A percentile compares a stretch with the other conserved stretches of the same genome.
These are phyloP conservation scores for Cercospora zeae-maydis DNA, from an alignment of 2,329 filamentous ascomycete genomes.

Conservation along the genomic window DNA sequence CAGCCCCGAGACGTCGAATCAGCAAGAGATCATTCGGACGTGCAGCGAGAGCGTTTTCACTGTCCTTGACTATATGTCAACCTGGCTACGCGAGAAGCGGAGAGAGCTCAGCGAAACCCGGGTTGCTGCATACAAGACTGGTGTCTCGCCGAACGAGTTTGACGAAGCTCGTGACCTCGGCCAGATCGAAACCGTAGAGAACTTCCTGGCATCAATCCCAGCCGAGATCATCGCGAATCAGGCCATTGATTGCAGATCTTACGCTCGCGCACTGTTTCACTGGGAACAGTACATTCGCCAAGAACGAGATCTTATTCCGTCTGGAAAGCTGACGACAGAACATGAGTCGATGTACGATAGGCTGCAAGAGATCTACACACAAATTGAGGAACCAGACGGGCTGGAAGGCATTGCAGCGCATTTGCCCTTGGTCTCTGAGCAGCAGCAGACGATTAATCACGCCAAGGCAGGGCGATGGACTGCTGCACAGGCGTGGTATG, in stretches of 20 bases:
- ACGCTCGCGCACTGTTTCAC: conserved; percentile 86
- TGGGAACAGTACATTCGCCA: conserved; percentile 85
- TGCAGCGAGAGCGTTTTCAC: conserved; percentile 93
- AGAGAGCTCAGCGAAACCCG: conserved; percentile 44
- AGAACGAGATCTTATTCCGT: conserved; percentile 39
- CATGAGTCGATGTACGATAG: conserved; percentile 53
- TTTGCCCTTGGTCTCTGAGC: conserved; percentile 79
- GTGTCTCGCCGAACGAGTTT: conserved; percentile 44
- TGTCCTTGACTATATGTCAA: conserved; percentile 84
- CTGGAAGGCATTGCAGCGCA: conserved; percentile 91
- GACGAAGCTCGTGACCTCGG: conserved; percentile 53
- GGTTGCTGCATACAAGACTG: conserved; percentile 43
- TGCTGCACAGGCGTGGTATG: conserved; percentile 96
- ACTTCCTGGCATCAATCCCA: conserved; percentile 65
- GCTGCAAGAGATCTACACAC: conserved; percentile 89
- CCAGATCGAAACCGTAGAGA: conserved; percentile 64
- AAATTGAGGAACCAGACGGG: conserved; percentile 96
- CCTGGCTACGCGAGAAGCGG: conserved; percentile 81
- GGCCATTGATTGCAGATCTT: conserved; percentile 91
- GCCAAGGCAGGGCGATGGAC: conserved; percentile 90
- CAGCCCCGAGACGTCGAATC: conserved; percentile 53
- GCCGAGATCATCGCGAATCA: conserved; percentile 72
- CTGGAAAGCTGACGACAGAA: conserved; percentile 41
- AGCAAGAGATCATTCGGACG: conserved; percentile 72
- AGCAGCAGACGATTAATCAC: conserved; percentile 90